These are phyloP conservation scores for Flueggea neowawraea DNA, from an alignment of 441 rosid genomes.

Conservation along the genomic window DNA sequence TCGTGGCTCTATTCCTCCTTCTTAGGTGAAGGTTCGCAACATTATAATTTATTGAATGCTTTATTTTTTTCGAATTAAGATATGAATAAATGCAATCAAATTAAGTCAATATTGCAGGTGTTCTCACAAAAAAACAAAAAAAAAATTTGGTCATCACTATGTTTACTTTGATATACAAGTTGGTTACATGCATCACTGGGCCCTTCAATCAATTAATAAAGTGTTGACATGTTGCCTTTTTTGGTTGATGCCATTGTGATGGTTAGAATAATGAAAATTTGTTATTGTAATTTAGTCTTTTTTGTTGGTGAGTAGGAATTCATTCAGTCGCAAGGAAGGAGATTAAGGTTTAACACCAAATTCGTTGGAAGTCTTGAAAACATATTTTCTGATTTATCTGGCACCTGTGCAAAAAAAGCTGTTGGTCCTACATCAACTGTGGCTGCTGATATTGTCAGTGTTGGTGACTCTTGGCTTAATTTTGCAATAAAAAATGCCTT, in stretches of 20 bases:
- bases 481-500: slow-evolving; percentile 53
- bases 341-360: slow-evolving; percentile 48
- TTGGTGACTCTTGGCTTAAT: slow-evolving; percentile 88
- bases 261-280: too few species aligned
- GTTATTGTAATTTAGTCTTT: background rate
- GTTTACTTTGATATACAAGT: too few species aligned
- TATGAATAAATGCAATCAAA: too few species aligned
- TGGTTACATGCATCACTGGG: too few species aligned
- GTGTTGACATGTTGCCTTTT: too few species aligned
- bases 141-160: too few species aligned
- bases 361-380: slow-evolving; percentile 51
- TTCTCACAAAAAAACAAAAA: too few species aligned
- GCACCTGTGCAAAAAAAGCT: slow-evolving; percentile 28
- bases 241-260: too few species aligned
- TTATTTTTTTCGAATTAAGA: background rate
- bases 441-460: slow-evolving; percentile 69
- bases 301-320: slow-evolving; percentile 47
- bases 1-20: slow-evolving; percentile 82
- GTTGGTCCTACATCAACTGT: slow-evolving; percentile 38
- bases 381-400: slow-evolving; percentile 57
- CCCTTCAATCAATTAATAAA: too few species aligned
- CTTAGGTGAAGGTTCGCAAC: slow-evolving; percentile 67
- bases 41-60: background rate
- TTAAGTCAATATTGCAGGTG: too few species aligned
- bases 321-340: slow-evolving; percentile 70